Percentiles rank a stretch among this genome's conserved stretches.
These are phyloP conservation scores for Lippia alba DNA, from an alignment of 305 asterid species.

Conservation along the genomic window DNA sequence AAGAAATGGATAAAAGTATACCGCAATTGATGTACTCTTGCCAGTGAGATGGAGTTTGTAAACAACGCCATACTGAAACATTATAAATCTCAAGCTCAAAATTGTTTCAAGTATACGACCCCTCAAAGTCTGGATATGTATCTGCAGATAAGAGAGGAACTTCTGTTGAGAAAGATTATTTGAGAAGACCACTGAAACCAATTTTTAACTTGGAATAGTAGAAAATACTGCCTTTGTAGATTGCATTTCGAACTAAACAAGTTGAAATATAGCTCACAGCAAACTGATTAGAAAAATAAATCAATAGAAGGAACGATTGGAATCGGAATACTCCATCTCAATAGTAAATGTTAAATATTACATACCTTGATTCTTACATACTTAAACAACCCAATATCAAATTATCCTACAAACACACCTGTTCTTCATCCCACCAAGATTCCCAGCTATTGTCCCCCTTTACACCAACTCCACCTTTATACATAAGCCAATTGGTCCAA, in stretches of 20 bases:
- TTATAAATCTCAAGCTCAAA: conserved; percentile 88
- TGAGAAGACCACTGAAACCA: conserved; percentile 18
- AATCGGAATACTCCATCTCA: not conserved
- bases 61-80: conserved; percentile 96
- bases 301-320: not conserved
- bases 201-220: conserved; percentile 8
- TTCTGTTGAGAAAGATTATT: conserved; percentile 21
- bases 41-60: conserved; percentile 89
- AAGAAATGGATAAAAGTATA: conserved; percentile 43
- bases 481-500: conserved; percentile 98
- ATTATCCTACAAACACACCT: conserved; percentile 54
- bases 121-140: conserved; percentile 92
- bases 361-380: conserved; percentile 1
- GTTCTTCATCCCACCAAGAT: conserved; percentile 99
- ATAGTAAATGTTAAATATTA: conserved; percentile 4
- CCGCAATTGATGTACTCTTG: conserved; percentile 83
- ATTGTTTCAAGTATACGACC: conserved; percentile 98
- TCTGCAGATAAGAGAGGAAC: conserved; percentile 50
- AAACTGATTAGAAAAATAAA: not conserved
- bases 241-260: not conserved
- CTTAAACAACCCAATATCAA: conserved; percentile 24
- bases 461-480: conserved; percentile 98
- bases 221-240: not conserved
- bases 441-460: conserved; percentile 98
- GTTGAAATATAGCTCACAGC: not conserved